Conservation (phyloP, 73 alveolate genomes). For the Uronychia setigera region DNA sequence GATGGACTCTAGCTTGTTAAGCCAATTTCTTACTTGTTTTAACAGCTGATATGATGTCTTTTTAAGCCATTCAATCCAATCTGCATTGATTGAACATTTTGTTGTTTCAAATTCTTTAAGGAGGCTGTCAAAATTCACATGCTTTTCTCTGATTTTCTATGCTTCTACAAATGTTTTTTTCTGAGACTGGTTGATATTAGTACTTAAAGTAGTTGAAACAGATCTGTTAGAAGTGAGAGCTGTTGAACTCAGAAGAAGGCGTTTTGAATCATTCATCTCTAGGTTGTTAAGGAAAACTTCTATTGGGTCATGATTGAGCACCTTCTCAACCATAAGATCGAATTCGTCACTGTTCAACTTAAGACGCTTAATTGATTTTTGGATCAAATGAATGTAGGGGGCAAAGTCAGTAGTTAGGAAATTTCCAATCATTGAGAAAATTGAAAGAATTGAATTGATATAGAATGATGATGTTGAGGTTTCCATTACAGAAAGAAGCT, state of each 20-base stretch:
- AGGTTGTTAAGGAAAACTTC: slow-evolving; percentile 30
- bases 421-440: background rate
- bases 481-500: slow-evolving; percentile 37
- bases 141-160: slow-evolving; percentile 44
- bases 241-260: background rate
- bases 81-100: slow-evolving; percentile 85
- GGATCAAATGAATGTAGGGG: slow-evolving; percentile 33
- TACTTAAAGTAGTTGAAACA: background rate
- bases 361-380: slow-evolving; percentile 40
- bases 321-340: slow-evolving; percentile 31
- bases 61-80: slow-evolving; percentile 98
- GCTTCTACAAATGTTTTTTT: slow-evolving; percentile 33
- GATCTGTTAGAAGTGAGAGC: too few relatives aligned
- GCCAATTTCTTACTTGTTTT: background rate
- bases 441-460: background rate
- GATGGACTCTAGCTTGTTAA: slow-evolving; percentile 80
- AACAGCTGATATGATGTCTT: slow-evolving; percentile 7
- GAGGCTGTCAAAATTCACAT: slow-evolving; percentile 48
- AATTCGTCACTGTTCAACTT: slow-evolving; percentile 35
- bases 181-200: slow-evolving; percentile 11
- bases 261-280: background rate
- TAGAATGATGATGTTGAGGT: background rate
- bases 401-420: slow-evolving; percentile 38
- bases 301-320: slow-evolving; percentile 29
- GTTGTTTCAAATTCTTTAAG: slow-evolving; percentile 80